A percentile compares a stretch with the other conserved stretches of the same genome.
These are phyloP conservation scores for Tuber brumale DNA, from an alignment of 495 filamentous ascomycete species.

Conservation along the genomic window DNA sequence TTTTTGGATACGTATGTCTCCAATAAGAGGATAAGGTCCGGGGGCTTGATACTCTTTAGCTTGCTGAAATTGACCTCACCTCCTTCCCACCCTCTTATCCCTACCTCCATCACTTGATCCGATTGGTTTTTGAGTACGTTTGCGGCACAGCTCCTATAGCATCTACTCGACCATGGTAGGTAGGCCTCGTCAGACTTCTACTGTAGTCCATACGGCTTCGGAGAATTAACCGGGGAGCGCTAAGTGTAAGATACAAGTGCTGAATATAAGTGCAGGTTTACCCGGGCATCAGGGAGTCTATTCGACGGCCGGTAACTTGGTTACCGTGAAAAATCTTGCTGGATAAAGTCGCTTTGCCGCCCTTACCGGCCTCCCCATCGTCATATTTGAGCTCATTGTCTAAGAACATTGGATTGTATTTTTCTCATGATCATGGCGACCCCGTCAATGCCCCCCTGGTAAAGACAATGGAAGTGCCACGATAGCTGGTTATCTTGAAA, in stretches of 20 bases:
- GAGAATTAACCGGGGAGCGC: background rate
- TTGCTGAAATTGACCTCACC: background rate
- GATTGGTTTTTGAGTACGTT: background rate
- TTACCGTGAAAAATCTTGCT: background rate
- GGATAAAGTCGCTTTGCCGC: background rate
- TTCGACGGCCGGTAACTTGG: background rate
- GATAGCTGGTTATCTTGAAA: background rate
- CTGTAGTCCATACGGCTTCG: background rate
- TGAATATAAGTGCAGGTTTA: background rate
- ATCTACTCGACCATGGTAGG: background rate
- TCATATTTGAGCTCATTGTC: background rate
- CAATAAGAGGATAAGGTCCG: background rate
- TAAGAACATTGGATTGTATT: background rate
- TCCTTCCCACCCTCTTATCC: background rate
- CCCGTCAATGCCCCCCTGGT: background rate
- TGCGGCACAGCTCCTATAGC: background rate
- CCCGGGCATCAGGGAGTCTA: background rate
- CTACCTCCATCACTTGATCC: background rate
- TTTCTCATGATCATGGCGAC: background rate
- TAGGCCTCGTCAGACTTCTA: background rate
- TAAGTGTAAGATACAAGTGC: background rate
- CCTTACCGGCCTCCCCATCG: background rate
- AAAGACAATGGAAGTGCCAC: background rate
- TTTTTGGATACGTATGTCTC: background rate
- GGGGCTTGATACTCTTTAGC: background rate